phyloP scores from a whole-genome alignment of 345 rosid species.

The Lepidium sativum region DNA sequence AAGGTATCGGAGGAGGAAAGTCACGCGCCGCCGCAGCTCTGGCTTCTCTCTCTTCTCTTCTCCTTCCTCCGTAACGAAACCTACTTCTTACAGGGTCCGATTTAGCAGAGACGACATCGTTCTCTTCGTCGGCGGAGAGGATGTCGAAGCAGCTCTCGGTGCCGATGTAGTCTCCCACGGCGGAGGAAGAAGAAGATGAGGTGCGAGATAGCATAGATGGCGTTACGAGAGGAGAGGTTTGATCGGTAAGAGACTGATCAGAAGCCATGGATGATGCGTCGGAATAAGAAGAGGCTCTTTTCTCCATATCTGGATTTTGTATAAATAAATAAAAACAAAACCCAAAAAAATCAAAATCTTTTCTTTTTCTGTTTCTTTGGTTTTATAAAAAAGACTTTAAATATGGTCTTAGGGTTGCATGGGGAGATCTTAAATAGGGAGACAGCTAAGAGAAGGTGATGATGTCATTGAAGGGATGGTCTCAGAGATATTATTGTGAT shows the following conservation, averaged over 20 bases:
- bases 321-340: conserved; percentile 8
- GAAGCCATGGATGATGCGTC: conserved; percentile 18
- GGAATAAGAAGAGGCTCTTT: conserved; percentile 13
- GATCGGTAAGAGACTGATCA: no score
- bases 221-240: conserved; percentile 12
- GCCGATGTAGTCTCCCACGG: conserved; percentile 67
- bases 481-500: conserved; percentile 25
- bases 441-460: conserved; percentile 27
- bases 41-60: conserved; percentile 27
- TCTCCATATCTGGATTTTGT: conserved; percentile 11
- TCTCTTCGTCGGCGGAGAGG: conserved; percentile 18
- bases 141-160: conserved; percentile 69
- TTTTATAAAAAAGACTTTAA: not conserved
- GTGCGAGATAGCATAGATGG: conserved; percentile 25
- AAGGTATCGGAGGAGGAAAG: conserved; percentile 64
- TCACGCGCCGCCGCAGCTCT: conserved; percentile 40
- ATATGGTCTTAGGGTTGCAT: conserved; percentile 19
- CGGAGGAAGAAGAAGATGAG: conserved; percentile 28
- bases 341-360: not conserved
- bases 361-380: conserved; percentile 12
- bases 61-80: conserved; percentile 20
- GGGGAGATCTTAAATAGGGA: conserved; percentile 25
- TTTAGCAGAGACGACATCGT: not conserved
- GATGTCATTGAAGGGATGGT: conserved; percentile 24
- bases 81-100: not conserved